Percentiles rank a stretch among this genome's conserved stretches.
Conservation (phyloP, 176 grass and related monocot species). For the Cenchrus fungigraminus region DNA sequence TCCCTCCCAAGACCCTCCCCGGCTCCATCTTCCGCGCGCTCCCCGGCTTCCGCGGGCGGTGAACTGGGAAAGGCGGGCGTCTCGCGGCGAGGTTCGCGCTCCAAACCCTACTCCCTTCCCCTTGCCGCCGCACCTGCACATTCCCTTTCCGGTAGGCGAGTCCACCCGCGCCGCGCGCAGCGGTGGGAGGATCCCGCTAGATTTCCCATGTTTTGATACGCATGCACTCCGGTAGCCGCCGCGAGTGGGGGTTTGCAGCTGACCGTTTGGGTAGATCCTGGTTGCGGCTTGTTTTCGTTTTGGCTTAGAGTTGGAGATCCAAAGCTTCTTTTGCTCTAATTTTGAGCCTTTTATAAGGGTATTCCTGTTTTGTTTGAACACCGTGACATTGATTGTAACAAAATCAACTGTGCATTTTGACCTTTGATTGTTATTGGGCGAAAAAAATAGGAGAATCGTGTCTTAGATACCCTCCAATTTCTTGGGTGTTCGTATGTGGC, state of each 20-base stretch:
- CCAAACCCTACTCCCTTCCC: constrained; percentile 20
- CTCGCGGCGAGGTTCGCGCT: constrained; percentile 39
- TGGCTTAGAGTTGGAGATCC: background rate
- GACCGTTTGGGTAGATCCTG: background rate
- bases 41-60: background rate
- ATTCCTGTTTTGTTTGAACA: background rate
- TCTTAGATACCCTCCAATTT: background rate
- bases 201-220: background rate
- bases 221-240: background rate
- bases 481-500: background rate
- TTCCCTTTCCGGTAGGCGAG: background rate
- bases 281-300: background rate
- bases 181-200: background rate
- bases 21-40: background rate
- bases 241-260: background rate
- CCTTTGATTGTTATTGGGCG: background rate
- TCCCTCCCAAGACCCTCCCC: background rate
- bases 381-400: background rate
- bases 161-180: background rate
- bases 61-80: background rate
- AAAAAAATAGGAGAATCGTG: background rate
- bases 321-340: background rate
- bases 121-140: background rate
- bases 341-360: background rate
- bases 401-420: background rate